Base-by-base conservation (phyloP, 1,284 basidiomycete species). In the Leccinum pachyderme region DNA sequence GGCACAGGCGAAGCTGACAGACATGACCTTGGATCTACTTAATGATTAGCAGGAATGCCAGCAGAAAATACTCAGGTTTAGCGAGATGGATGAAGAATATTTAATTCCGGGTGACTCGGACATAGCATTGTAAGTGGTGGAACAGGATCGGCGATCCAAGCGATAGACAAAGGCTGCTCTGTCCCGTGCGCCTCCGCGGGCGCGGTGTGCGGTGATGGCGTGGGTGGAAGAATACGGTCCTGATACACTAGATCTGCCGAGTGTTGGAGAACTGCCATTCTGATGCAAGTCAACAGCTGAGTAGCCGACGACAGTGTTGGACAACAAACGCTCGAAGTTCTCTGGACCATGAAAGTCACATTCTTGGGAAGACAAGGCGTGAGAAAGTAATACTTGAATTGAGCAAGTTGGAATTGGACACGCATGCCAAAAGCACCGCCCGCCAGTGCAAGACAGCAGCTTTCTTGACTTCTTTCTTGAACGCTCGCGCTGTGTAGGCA, bases 341-440 rank as follows among this genome's bases (percentile, higher is more conserved):
- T 29, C 28, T 29, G 29, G 18, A 18, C 18, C 29, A 31, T 31
- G 8, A 7, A 31, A 31, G 29, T 28, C 27, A 18, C 2, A 29
- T 7, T 37, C n/a, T 37, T 37, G 5, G 35, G 25, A 31, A n/a
- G 27, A 22, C 31, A 22, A 4, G 25, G 28, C 37, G 41, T 59
- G 63, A 61, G 64, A 65, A 65, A 64, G 46, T 54, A 24, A 46
- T 67, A 59, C 63, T 31, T 11, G 29, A 31, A 31, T 49, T 27
- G 53, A 56, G 11, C 46, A 18, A 12, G 55, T 67, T 66, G 55
- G 53, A 54, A 55, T 53, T 46, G 44, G 52, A 31, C 18, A 18
- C 55, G 47, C 64, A 57, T 53, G 61, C 63, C 61, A 45, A 37
- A 15, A 32, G 58, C 61, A 65, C 58, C 51, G 62, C 61, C 58